Evolutionary conservation across 768 basidiomycete genomes (phyloP).

Genomic region (Boletus huronensis): DNA sequence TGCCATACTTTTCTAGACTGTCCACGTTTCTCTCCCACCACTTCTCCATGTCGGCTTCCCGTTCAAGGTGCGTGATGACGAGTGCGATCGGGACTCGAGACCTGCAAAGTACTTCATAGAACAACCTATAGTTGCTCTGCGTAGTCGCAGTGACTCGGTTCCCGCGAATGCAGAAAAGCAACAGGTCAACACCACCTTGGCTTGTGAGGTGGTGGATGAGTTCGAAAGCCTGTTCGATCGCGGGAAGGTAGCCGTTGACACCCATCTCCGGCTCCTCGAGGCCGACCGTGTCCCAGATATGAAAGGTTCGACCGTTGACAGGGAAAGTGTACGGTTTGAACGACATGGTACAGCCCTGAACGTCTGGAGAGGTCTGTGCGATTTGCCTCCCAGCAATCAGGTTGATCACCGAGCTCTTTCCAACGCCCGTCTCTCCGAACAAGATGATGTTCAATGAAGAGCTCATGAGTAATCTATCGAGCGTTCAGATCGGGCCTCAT

Average conservation of each 20-base stretch:
- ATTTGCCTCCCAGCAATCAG: slow-evolving; percentile 27
- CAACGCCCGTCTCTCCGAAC: slow-evolving; percentile 43
- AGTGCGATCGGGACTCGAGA: slow-evolving; percentile 30
- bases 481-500: slow-evolving; percentile 17
- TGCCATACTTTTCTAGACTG: slow-evolving; percentile 24
- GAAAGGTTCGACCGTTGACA: slow-evolving; percentile 14
- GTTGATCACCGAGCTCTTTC: slow-evolving; percentile 36
- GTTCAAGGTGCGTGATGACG: slow-evolving; percentile 40
- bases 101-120: slow-evolving; percentile 41
- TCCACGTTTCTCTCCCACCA: slow-evolving; percentile 33
- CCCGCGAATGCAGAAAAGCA: slow-evolving; percentile 41
- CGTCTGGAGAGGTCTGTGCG: slow-evolving; percentile 26
- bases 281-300: slow-evolving; percentile 36
- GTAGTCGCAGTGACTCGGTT: slow-evolving; percentile 37
- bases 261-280: slow-evolving; percentile 32
- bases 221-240: slow-evolving; percentile 27
- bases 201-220: slow-evolving; percentile 33
- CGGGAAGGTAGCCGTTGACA: slow-evolving; percentile 24
- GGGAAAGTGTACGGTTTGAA: slow-evolving; percentile 26
- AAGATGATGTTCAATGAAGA: slow-evolving; percentile 37
- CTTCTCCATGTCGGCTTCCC: slow-evolving; percentile 31
- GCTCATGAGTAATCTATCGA: slow-evolving; percentile 17
- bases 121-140: slow-evolving; percentile 40
- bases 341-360: slow-evolving; percentile 38
- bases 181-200: slow-evolving; percentile 37